These are phyloP conservation scores for Bipolaris oryzae DNA, from an alignment of 2,329 filamentous ascomycete genomes.

Conservation along the genomic window DNA sequence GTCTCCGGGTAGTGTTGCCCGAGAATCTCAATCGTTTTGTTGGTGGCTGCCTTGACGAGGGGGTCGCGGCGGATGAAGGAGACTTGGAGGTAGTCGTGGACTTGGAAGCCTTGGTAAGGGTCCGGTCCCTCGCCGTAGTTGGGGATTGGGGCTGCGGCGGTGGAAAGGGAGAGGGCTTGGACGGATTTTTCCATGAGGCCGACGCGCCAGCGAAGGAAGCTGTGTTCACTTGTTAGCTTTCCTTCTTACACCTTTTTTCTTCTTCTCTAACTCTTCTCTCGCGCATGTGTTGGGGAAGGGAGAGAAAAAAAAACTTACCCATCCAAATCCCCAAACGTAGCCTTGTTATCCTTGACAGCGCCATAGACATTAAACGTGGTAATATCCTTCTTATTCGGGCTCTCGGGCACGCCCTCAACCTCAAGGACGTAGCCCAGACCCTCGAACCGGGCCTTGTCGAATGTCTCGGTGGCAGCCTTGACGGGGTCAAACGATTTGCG, in stretches of 20 bases:
- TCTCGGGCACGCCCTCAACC: conserved; percentile 63
- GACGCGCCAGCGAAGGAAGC: conserved; percentile 88
- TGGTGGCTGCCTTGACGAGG: conserved; percentile 74
- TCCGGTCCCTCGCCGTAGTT: conserved; percentile 70
- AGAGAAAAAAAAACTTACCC: conserved; percentile 60
- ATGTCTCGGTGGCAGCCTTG: conserved; percentile 66
- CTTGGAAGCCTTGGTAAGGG: conserved; percentile 87
- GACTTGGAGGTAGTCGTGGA: conserved; percentile 90
- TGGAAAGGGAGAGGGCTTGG: conserved; percentile 71
- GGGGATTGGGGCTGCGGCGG: conserved; percentile 72
- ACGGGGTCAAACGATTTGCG: conserved; percentile 76
- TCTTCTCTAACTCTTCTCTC: not conserved
- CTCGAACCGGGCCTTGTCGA: conserved; percentile 72
- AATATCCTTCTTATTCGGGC: conserved; percentile 64
- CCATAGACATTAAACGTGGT: conserved; percentile 96
- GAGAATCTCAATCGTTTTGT: conserved; percentile 82
- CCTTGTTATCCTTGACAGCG: conserved; percentile 77
- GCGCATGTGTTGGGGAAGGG: no score
- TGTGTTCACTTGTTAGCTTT: conserved; percentile 44
- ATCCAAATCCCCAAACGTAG: conserved; percentile 80
- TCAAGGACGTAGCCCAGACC: conserved; percentile 80
- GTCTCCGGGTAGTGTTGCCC: conserved; percentile 87
- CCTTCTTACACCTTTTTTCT: not conserved
- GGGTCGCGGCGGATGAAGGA: conserved; percentile 85
- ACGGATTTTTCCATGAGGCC: conserved; percentile 89